phyloP scores from a whole-genome alignment of 306 rosid species.

The Lathyrus oleraceus region DNA sequence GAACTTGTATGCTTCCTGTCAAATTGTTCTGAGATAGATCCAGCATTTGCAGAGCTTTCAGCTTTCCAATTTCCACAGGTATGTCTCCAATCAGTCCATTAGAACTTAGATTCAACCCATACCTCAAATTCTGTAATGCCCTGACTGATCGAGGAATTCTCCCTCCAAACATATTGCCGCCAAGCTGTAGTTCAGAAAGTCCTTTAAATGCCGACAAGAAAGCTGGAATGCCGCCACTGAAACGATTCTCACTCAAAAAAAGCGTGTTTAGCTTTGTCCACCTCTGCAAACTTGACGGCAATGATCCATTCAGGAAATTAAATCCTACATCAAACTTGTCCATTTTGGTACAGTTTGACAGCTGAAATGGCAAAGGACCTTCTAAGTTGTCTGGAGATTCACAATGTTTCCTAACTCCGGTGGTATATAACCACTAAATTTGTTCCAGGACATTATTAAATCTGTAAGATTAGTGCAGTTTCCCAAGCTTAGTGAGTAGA shows the following conservation, averaged over 20 bases:
- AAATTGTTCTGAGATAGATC: slow-evolving; percentile 77
- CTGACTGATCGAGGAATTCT: slow-evolving; percentile 67
- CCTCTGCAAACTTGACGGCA: slow-evolving; percentile 58
- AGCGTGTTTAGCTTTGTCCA: slow-evolving; percentile 55
- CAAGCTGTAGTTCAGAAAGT: slow-evolving; percentile 67
- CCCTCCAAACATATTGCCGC: slow-evolving; percentile 76
- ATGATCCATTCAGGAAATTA: slow-evolving; percentile 67
- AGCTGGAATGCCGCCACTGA: slow-evolving; percentile 60
- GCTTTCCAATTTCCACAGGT: slow-evolving; percentile 55
- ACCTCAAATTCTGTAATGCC: slow-evolving; percentile 47
- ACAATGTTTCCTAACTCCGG: slow-evolving; percentile 60
- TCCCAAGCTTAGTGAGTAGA: slow-evolving; percentile 54
- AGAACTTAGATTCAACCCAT: slow-evolving; percentile 71
- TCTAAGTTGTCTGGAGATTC: slow-evolving; percentile 50
- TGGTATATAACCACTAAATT: slow-evolving; percentile 56
- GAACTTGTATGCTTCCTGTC: slow-evolving; percentile 58
- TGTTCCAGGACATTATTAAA: slow-evolving; percentile 57
- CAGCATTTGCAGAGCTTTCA: slow-evolving; percentile 41
- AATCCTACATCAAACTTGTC: slow-evolving; percentile 60
- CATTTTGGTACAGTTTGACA: slow-evolving; percentile 61
- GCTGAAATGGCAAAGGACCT: slow-evolving; percentile 67
- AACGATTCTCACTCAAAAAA: slow-evolving; percentile 61
- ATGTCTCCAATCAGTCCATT: slow-evolving; percentile 64
- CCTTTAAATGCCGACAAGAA: slow-evolving; percentile 49
- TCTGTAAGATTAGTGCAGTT: slow-evolving; percentile 52